phyloP scores from a whole-genome alignment of 169 alveolate genomes.

The Cryptosporidium sp. region DNA sequence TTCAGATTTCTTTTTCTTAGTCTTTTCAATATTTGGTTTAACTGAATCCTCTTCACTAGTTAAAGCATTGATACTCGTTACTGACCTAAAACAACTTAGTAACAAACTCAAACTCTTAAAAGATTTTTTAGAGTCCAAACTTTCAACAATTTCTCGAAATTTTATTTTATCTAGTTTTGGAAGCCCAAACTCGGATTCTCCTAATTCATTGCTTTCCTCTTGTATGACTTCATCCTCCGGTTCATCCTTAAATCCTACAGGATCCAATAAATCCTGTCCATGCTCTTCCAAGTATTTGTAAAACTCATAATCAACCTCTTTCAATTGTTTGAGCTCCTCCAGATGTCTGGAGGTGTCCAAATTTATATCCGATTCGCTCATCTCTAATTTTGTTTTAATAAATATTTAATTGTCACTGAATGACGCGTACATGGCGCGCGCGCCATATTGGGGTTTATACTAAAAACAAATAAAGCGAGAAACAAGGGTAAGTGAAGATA shows the following conservation, averaged over 20 bases:
- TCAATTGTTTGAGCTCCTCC: slow-evolving; percentile 33
- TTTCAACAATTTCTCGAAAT: slow-evolving; percentile 6
- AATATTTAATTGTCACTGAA: slow-evolving; percentile 2
- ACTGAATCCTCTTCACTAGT: not conserved
- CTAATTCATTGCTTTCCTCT: not conserved
- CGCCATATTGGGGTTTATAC: not conserved
- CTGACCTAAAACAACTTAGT: slow-evolving; percentile 46
- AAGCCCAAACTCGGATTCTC: not conserved
- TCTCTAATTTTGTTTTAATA: not conserved
- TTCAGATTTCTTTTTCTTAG: slow-evolving; percentile 1
- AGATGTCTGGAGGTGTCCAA: slow-evolving; percentile 8
- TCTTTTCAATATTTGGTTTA: not conserved
- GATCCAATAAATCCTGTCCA: slow-evolving; percentile 40
- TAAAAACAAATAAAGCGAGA: not conserved
- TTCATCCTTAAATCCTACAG: slow-evolving; percentile 19
- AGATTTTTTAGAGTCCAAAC: not conserved
- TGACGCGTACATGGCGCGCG: slow-evolving; percentile 12
- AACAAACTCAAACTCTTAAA: slow-evolving; percentile 12
- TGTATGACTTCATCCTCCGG: not conserved
- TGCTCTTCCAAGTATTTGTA: slow-evolving; percentile 43
- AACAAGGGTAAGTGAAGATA: not conserved
- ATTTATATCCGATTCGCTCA: slow-evolving; percentile 11
- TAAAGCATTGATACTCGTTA: slow-evolving; percentile 26
- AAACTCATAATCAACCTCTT: slow-evolving; percentile 46
- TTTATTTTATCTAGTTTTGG: not conserved